These are phyloP conservation scores for Didymella pomorum DNA, from an alignment of 2,329 filamentous ascomycete genomes.

Conservation along the genomic window DNA sequence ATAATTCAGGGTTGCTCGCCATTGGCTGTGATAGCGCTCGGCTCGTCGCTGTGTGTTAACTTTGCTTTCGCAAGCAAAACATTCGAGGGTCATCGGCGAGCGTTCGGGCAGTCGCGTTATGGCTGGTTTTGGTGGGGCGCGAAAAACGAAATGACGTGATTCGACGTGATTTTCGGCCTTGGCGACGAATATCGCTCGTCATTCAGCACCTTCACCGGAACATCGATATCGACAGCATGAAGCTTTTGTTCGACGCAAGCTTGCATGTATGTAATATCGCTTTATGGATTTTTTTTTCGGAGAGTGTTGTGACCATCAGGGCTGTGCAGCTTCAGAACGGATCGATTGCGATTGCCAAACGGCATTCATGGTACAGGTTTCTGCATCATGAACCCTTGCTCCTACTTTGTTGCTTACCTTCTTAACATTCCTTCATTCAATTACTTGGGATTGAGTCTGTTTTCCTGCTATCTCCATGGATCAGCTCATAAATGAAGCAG, in stretches of 20 bases:
- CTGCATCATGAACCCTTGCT: too few relatives aligned
- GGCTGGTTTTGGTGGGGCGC: slow-evolving; percentile 18
- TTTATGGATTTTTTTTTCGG: too few relatives aligned
- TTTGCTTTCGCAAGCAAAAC: slow-evolving; percentile 7
- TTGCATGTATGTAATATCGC: neutral
- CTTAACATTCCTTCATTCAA: too few relatives aligned
- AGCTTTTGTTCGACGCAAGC: neutral
- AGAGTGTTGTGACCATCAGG: neutral
- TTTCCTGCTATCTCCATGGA: too few relatives aligned
- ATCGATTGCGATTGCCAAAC: neutral
- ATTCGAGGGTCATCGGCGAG: slow-evolving; percentile 19
- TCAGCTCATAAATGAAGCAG: too few relatives aligned
- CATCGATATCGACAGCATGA: neutral
- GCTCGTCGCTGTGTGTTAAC: slow-evolving; percentile 20
- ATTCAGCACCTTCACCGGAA: neutral
- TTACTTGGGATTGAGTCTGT: too few relatives aligned
- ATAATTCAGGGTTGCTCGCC: slow-evolving; percentile 14
- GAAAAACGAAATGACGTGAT: slow-evolving; percentile 20
- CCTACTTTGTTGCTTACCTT: neutral
- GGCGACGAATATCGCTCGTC: neutral
- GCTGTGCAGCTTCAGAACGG: neutral
- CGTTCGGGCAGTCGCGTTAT: slow-evolving; percentile 19
- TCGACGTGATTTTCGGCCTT: slow-evolving; percentile 7
- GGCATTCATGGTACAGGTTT: too few relatives aligned
- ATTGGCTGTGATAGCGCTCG: slow-evolving; percentile 24